phyloP scores from a whole-genome alignment of 805 yeast species.

The Candida manassasensis region DNA sequence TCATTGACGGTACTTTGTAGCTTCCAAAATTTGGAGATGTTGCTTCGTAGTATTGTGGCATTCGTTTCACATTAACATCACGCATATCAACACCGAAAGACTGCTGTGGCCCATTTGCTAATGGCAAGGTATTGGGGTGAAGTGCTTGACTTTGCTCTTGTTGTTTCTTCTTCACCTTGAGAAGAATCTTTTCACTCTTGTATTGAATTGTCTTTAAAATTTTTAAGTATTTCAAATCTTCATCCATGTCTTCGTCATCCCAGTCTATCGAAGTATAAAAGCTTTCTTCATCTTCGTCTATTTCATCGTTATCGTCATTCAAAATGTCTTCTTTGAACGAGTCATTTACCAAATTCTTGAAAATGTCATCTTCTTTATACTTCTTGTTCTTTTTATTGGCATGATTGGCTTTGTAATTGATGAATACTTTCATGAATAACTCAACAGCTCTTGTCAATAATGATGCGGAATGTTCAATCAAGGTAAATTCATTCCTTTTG shows the following conservation, averaged over 20 bases:
- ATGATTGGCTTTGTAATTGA: conserved; percentile 31
- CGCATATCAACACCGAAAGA: too few species aligned
- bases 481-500: conserved; percentile 20
- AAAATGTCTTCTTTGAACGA: conserved; percentile 36
- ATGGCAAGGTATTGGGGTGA: too few species aligned
- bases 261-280: conserved; percentile 33
- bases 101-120: too few species aligned
- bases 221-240: conserved; percentile 40
- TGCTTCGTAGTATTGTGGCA: conserved; percentile 3
- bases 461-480: conserved; percentile 15
- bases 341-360: conserved; percentile 33
- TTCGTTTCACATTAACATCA: background rate
- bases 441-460: conserved; percentile 24
- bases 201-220: conserved; percentile 39
- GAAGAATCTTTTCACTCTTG: conserved; percentile 19
- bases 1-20: conserved; percentile 12
- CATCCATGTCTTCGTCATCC: conserved; percentile 47
- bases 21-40: conserved; percentile 4
- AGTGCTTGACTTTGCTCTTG: background rate
- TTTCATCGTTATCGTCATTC: conserved; percentile 24
- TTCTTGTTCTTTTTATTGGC: conserved; percentile 16
- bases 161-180: conserved; percentile 1
- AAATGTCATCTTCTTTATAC: conserved; percentile 32
- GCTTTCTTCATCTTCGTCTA: conserved; percentile 13
- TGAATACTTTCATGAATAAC: conserved; percentile 32